phyloP scores from a whole-genome alignment of 208 protist genomes.

The Borovskyia barvae region DNA sequence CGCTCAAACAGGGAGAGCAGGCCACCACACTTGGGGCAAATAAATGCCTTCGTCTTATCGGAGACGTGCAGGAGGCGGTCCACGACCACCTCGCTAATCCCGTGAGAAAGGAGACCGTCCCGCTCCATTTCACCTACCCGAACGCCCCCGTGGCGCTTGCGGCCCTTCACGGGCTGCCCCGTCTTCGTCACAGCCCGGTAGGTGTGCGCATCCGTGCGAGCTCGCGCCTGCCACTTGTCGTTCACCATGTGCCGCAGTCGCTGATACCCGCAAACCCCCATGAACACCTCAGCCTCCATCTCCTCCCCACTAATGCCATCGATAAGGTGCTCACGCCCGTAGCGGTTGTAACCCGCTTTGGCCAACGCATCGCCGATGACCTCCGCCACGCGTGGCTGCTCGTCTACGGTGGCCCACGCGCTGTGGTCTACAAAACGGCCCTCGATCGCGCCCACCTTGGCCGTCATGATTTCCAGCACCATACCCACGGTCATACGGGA shows the following conservation, averaged over 20 bases:
- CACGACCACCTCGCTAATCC: constrained; percentile 97
- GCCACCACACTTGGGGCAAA: constrained; percentile 76
- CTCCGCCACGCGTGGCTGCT: constrained; percentile 63
- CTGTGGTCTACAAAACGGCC: constrained; percentile 97
- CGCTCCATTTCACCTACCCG: constrained; percentile 99
- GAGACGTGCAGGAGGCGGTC: constrained; percentile 97
- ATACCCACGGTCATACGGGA: constrained; percentile 99
- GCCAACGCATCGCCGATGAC: constrained; percentile 96
- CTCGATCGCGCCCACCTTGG: constrained; percentile 95
- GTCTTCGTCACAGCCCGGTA: constrained; percentile 94
- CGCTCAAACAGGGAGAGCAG: constrained; percentile 88
- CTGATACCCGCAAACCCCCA: constrained; percentile 99
- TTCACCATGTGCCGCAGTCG: constrained; percentile 99
- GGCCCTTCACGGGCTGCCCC: constrained; percentile 98
- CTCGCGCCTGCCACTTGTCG: constrained; percentile 99
- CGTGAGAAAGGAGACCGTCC: constrained; percentile 99
- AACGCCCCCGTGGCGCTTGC: constrained; percentile 97
- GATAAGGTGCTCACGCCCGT: constrained; percentile 95
- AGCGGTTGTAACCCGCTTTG: constrained; percentile 96
- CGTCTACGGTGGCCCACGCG: constrained; percentile 83
- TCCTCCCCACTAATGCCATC: constrained; percentile 95
- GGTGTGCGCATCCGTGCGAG: constrained; percentile 83
- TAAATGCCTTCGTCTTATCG: constrained; percentile 86
- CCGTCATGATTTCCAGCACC: constrained; percentile 97
- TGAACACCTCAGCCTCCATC: constrained; percentile 97